Conservation (phyloP, 139 green algal genomes). For the Chlamydomonas applanata region DNA sequence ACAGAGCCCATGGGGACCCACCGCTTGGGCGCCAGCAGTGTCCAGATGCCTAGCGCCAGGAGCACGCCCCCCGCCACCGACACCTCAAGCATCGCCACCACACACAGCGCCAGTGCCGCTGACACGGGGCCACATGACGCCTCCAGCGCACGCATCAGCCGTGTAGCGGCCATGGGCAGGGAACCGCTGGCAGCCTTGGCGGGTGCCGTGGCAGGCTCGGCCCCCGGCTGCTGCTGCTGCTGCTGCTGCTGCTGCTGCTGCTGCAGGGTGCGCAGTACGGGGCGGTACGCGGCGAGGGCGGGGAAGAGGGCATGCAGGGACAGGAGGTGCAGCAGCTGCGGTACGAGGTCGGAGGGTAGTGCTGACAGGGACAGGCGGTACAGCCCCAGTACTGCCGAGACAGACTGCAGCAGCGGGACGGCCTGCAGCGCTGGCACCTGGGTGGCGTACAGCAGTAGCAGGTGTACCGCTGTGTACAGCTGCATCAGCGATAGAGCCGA, state of each 20-base stretch:
- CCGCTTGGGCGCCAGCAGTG: conserved; percentile 26
- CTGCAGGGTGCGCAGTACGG: background rate
- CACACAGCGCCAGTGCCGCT: conserved; percentile 30
- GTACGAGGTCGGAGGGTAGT: conserved; percentile 12
- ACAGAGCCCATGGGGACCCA: too few species aligned
- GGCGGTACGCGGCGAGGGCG: background rate
- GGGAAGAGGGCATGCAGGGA: background rate
- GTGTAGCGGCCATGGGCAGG: too few species aligned
- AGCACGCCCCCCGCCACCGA: conserved; percentile 21
- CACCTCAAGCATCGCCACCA: conserved; percentile 34
- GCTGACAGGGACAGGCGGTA: conserved; percentile 4
- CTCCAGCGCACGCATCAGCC: too few species aligned
- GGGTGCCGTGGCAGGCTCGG: too few species aligned
- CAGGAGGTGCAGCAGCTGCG: conserved; percentile 11
- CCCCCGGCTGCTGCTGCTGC: too few species aligned
- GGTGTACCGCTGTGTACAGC: conserved; percentile 8
- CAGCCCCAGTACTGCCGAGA: conserved; percentile 9
- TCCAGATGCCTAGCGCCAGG: conserved; percentile 31
- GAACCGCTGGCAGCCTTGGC: too few species aligned
- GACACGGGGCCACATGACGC: background rate
- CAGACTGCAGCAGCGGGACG: too few species aligned
- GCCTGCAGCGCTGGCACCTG: background rate
- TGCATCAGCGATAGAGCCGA: conserved; percentile 1
- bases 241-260: background rate
- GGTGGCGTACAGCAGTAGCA: conserved; percentile 18